These are phyloP conservation scores for Alternaria incomplexa DNA, from an alignment of 2,329 filamentous ascomycete species.

Conservation along the genomic window DNA sequence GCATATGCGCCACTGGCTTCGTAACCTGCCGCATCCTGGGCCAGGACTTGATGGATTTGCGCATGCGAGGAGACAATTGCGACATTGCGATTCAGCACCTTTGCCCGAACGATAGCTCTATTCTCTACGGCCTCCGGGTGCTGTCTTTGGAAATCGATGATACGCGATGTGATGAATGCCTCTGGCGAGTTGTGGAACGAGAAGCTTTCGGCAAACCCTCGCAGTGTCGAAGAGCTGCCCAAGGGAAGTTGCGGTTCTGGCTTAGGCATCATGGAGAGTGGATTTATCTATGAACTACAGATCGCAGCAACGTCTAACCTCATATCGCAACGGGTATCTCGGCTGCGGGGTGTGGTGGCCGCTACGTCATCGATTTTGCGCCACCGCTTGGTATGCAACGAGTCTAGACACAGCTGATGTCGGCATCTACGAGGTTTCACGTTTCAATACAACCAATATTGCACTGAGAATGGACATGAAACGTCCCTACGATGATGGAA, in stretches of 20 bases:
- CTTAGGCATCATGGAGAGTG: neutral
- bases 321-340: neutral
- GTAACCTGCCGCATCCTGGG: neutral
- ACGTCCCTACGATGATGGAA: neutral
- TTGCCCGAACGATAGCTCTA: neutral
- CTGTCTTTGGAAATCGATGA: neutral
- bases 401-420: neutral
- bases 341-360: neutral
- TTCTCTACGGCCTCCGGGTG: neutral
- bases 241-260: neutral
- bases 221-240: neutral
- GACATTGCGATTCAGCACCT: neutral
- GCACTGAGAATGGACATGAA: neutral
- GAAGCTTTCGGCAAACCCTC: neutral
- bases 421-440: neutral
- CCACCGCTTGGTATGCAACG: neutral
- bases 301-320: neutral
- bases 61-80: neutral
- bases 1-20: neutral
- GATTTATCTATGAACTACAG: neutral
- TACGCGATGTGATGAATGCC: neutral
- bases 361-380: neutral
- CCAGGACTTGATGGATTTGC: neutral
- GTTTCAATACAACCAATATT: no score
- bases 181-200: neutral